Evolutionary conservation across 2,329 filamentous ascomycete species (phyloP).

Genomic region (Colletotrichum chlorophyti): DNA sequence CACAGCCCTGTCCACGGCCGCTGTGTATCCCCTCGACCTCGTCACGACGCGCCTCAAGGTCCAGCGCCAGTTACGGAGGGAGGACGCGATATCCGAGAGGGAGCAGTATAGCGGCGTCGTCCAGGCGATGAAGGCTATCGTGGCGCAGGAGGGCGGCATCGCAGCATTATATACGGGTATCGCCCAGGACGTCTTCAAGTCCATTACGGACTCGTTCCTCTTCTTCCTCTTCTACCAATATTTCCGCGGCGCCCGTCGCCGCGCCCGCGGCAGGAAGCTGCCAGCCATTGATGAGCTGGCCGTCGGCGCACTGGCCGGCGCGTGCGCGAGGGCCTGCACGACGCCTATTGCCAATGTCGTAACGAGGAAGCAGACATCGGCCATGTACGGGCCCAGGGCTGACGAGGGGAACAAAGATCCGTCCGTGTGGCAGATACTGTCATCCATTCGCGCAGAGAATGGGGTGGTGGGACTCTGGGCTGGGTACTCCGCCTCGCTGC

Average conservation of each 20-base stretch:
- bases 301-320: constrained; percentile 76
- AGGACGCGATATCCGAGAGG: constrained; percentile 24
- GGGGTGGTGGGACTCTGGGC: constrained; percentile 84
- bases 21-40: constrained; percentile 82
- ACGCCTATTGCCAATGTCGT: constrained; percentile 85
- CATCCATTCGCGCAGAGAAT: constrained; percentile 70
- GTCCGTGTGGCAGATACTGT: constrained; percentile 63
- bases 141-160: constrained; percentile 72
- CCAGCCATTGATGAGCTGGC: constrained; percentile 75
- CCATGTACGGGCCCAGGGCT: constrained; percentile 31
- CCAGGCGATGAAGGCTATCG: constrained; percentile 76
- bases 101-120: constrained; percentile 67
- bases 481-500: constrained; percentile 80
- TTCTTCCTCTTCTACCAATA: constrained; percentile 84
- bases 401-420: constrained; percentile 35
- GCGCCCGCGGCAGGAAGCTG: constrained; percentile 48
- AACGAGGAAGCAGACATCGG: constrained; percentile 78
- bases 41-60: constrained; percentile 84
- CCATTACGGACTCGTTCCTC: constrained; percentile 77
- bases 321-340: constrained; percentile 76
- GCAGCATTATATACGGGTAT: constrained; percentile 74
- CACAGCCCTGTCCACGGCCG: constrained; percentile 78
- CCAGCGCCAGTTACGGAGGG: constrained; percentile 64
- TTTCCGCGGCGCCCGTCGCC: constrained; percentile 40
- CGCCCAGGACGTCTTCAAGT: constrained; percentile 69